Percentiles rank a stretch among this genome's conserved stretches.
phyloP scores from a whole-genome alignment of 2,329 filamentous ascomycete species.

The Paracorniculantispora psalliotae region DNA sequence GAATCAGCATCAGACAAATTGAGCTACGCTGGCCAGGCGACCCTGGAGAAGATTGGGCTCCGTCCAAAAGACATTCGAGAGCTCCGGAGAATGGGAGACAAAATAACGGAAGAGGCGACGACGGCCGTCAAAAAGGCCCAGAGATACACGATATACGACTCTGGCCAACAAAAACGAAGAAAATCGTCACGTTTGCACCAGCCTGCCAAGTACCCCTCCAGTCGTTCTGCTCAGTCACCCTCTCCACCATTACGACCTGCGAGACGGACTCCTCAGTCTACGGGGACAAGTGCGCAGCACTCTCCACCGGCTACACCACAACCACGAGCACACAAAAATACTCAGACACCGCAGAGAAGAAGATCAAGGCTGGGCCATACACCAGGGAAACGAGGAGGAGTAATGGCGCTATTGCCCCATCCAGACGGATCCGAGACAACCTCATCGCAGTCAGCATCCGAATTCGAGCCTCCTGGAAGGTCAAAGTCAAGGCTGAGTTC shows the following conservation, averaged over 20 bases:
- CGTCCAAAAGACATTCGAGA: not conserved
- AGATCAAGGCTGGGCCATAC: not conserved
- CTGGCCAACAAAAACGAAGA: not conserved
- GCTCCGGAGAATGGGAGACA: not conserved
- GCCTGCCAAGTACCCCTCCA: not conserved
- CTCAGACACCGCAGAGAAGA: not conserved
- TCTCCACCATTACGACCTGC: not conserved
- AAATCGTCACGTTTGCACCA: not conserved
- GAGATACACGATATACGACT: not conserved
- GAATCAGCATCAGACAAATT: not conserved
- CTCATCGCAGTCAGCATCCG: not conserved
- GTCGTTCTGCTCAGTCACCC: not conserved
- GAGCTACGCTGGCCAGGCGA: not conserved
- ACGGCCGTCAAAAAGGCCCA: not conserved
- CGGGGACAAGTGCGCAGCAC: not conserved
- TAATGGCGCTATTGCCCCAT: not conserved
- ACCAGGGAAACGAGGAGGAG: not conserved
- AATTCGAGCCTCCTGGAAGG: not conserved
- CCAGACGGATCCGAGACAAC: not conserved
- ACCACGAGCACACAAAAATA: not conserved
- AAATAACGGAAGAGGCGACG: not conserved
- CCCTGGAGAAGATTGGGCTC: not conserved
- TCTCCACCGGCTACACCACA: not conserved
- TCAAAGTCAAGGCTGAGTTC: not conserved
- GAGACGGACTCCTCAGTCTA: not conserved